Conservation (phyloP, 2,329 filamentous ascomycete genomes). For the Botrytis paeoniae region DNA sequence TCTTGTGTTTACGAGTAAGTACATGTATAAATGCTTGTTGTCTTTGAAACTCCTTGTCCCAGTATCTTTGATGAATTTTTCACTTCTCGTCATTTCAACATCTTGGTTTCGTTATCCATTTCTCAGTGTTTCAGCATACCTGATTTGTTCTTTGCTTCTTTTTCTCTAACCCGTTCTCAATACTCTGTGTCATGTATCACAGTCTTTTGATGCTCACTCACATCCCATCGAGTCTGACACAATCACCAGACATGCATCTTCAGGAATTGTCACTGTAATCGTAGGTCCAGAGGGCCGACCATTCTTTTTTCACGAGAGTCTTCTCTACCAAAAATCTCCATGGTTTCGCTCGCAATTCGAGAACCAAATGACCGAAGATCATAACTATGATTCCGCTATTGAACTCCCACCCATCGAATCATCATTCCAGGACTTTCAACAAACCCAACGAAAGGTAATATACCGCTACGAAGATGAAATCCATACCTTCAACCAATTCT, state of each 20-base stretch:
- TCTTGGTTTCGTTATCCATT: background rate
- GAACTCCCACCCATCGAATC: background rate
- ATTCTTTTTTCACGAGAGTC: conserved; percentile 7
- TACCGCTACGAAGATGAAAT: background rate
- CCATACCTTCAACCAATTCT: conserved; percentile 15
- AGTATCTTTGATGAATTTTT: background rate
- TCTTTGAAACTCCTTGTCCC: background rate
- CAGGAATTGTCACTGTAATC: background rate
- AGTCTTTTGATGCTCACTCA: background rate
- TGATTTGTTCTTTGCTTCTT: background rate
- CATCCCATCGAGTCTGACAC: background rate
- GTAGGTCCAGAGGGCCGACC: background rate
- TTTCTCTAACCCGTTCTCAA: too few species aligned
- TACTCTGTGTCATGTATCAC: background rate
- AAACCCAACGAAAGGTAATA: background rate
- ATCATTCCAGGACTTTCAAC: background rate
- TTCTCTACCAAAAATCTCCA: background rate
- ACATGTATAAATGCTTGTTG: background rate
- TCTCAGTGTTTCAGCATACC: background rate
- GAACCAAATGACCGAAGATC: background rate
- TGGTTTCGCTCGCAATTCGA: background rate
- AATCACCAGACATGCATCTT: background rate
- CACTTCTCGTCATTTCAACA: background rate
- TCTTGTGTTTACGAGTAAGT: conserved; percentile 1
- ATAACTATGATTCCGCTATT: background rate